Conservation (phyloP, 2,329 filamentous ascomycete species). For the Fusarium hostae region DNA sequence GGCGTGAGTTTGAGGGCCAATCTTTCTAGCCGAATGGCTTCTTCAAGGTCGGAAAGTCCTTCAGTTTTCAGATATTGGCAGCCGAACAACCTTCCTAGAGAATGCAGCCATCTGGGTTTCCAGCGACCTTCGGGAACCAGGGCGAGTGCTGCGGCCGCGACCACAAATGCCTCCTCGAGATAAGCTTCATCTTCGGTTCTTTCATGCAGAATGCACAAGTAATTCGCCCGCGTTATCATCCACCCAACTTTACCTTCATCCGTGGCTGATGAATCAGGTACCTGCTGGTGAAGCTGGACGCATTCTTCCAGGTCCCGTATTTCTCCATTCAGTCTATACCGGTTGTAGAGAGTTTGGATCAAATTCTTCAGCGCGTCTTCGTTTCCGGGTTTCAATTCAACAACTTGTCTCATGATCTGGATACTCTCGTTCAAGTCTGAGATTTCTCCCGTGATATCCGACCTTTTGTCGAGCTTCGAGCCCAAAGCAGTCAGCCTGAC, state of each 20-base stretch:
- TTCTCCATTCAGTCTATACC: not conserved
- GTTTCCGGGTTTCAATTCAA: not conserved
- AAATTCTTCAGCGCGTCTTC: not conserved
- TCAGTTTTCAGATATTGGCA: not conserved
- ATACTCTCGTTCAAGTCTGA: not conserved
- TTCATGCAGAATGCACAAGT: not conserved
- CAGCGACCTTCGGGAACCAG: not conserved
- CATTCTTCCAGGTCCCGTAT: not conserved
- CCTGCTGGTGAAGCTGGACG: not conserved
- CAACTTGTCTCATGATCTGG: rapidly evolving
- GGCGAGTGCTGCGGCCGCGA: not conserved
- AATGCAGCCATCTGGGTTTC: not conserved
- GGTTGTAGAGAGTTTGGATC: not conserved
- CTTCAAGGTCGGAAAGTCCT: not conserved
- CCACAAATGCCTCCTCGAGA: not conserved
- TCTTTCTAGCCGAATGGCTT: not conserved
- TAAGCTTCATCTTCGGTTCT: not conserved
- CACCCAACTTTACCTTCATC: not conserved
- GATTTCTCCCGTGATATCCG: rapidly evolving
- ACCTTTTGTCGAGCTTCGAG: not conserved
- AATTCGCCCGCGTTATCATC: not conserved
- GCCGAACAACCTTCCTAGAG: not conserved
- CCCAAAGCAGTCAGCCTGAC: not conserved
- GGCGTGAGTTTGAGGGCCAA: not conserved
- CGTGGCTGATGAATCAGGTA: not conserved